These are phyloP conservation scores for Kockovaella imperatae DNA, from an alignment of 768 basidiomycete species.

Conservation along the genomic window DNA sequence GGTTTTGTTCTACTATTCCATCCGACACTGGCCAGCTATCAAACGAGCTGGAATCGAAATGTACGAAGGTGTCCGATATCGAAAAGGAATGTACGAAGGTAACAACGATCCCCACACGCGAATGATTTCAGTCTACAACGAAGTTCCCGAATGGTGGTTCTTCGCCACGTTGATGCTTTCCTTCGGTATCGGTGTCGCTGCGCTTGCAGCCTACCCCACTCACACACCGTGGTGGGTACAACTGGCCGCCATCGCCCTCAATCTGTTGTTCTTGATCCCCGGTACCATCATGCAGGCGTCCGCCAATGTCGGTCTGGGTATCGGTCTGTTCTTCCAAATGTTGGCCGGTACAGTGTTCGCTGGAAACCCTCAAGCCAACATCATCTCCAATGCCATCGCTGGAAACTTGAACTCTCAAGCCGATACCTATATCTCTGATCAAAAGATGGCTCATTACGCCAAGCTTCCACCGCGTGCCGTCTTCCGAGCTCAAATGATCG, in stretches of 20 bases:
- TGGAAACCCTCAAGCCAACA: slow-evolving; percentile 44
- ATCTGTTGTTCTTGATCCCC: slow-evolving; percentile 52
- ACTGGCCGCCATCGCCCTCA: slow-evolving; percentile 49
- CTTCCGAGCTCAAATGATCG: slow-evolving; percentile 52
- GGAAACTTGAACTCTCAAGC: slow-evolving; percentile 58
- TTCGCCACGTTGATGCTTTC: slow-evolving; percentile 48
- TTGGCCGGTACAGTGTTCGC: slow-evolving; percentile 40
- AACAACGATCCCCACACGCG: slow-evolving; percentile 54
- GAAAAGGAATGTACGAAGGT: not conserved
- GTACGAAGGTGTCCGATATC: not conserved
- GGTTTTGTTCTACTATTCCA: no score
- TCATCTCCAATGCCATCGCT: slow-evolving; percentile 49
- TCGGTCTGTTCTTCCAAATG: slow-evolving; percentile 32
- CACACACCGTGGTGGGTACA: slow-evolving; percentile 63
- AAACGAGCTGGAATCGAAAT: no score
- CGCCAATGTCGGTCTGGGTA: slow-evolving; percentile 42
- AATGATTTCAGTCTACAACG: slow-evolving; percentile 55
- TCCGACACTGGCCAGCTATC: no score
- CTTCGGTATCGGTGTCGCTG: slow-evolving; percentile 50
- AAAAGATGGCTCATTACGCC: slow-evolving; percentile 82
- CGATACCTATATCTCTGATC: slow-evolving; percentile 58
- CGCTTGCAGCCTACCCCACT: slow-evolving; percentile 44
- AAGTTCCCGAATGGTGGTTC: slow-evolving; percentile 59
- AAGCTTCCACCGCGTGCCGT: slow-evolving; percentile 75
- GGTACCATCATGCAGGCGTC: slow-evolving; percentile 74